Evolutionary conservation across 495 filamentous ascomycete genomes (phyloP), one percentile per base, ranked within the genome.

Genomic region (Daldinia caldariorum): DNA sequence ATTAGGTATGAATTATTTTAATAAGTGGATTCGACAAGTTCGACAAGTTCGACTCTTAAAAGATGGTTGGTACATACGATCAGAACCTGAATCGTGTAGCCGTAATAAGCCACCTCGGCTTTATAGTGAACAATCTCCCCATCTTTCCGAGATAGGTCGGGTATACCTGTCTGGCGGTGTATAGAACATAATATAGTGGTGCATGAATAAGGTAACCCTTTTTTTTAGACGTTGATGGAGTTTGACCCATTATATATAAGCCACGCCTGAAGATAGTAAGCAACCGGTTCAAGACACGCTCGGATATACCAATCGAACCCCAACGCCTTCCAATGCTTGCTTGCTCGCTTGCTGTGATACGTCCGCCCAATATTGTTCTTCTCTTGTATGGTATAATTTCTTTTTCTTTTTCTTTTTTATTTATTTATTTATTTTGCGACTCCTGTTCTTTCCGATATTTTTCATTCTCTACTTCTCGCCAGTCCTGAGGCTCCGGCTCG

Each of bases 401-500:
- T 54, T 50, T 34, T 26, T 26, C 55, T 49, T 13, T 32, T 18
- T n/a, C n/a, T n/a, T n/a, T n/a, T n/a, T n/a, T n/a, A n/a, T n/a
- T n/a, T n/a, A n/a, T n/a, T 59, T 61, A 67, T 32, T 66, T 67
- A 53, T 70, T 67, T 39, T 68, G 58, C 41, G 57, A 62, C 60
- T 77, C 72, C 58, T 73, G 73, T 57, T 79, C 75, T 31, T 77
- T 74, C 47, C 81, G 77, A 66, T 80, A 83, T 68, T 84, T 86
- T 72, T 86, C 80, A 59, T 87, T 87, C 75, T 88, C 85, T 8
- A 80, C 63, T 73, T 88, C 84, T 50, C 85, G 78, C 85, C 85
- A 88, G 69, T 88, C 85, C 57, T 73, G 62, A 1, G 83, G 82
- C 26, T 74, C 81, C 58, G 81, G 81, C 69, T 83, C 83, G 73